These are phyloP conservation scores for Ephemerocybe angulata DNA, from an alignment of 768 basidiomycete genomes.

Conservation along the genomic window DNA sequence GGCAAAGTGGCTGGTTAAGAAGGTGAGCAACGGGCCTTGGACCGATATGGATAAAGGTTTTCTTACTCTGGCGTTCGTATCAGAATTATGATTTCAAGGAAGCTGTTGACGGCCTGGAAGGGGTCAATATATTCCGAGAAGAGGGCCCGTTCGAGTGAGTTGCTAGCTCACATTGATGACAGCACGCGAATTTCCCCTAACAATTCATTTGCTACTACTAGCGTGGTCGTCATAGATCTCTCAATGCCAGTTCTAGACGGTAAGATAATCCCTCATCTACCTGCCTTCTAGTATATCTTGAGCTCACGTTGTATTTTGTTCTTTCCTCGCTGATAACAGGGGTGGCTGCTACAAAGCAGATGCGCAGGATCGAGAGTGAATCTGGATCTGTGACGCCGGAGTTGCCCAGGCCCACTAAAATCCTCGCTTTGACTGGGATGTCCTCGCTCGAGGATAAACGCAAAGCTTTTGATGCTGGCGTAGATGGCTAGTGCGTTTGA, in stretches of 20 bases:
- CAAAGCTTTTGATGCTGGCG: conserved; percentile 86
- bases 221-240: conserved; percentile 82
- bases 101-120: conserved; percentile 82
- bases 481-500: conserved; percentile 88
- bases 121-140: conserved; percentile 68
- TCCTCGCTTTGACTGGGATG: conserved; percentile 90
- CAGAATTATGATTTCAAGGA: conserved; percentile 73
- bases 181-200: background rate
- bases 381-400: conserved; percentile 18
- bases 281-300: background rate
- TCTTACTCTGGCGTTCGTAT: background rate
- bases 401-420: conserved; percentile 40
- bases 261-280: conserved; percentile 20
- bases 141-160: conserved; percentile 86
- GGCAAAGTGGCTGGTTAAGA: conserved; percentile 67
- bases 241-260: conserved; percentile 96
- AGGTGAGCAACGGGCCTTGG: conserved; percentile 31
- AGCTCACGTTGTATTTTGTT: no score
- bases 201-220: conserved; percentile 24
- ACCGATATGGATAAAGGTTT: conserved; percentile 13
- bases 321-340: no score
- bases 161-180: background rate
- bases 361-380: conserved; percentile 66
- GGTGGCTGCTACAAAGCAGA: conserved; percentile 78
- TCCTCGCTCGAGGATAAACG: conserved; percentile 92